Evolutionary conservation across 352 stramenopile genomes (phyloP).

Genomic region (Phytophthora syringae): DNA sequence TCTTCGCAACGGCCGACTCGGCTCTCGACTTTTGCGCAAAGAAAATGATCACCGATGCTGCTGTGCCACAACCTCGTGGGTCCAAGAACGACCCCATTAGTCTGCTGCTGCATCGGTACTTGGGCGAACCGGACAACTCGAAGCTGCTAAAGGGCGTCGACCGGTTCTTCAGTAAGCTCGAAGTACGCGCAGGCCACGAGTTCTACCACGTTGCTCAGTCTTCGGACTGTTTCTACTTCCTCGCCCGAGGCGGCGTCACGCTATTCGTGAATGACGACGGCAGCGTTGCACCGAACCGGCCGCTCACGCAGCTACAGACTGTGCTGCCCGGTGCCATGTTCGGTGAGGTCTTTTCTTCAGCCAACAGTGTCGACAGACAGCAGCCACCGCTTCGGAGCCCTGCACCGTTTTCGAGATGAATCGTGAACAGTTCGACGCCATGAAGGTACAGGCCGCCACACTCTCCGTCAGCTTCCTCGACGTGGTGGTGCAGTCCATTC

Average conservation of each 20-base stretch:
- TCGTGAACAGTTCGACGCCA: conserved; percentile 61
- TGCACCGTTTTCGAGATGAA: conserved; percentile 72
- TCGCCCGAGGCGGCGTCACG: conserved; percentile 67
- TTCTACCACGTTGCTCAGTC: conserved; percentile 71
- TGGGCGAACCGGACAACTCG: conserved; percentile 68
- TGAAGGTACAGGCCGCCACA: conserved; percentile 53
- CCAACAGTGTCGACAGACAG: conserved; percentile 57
- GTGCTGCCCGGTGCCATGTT: conserved; percentile 79
- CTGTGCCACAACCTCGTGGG: conserved; percentile 10
- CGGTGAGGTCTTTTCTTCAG: conserved; percentile 85
- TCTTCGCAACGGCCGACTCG: conserved; percentile 68
- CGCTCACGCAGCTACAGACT: conserved; percentile 58
- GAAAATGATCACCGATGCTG: conserved; percentile 40
- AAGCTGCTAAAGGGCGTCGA: conserved; percentile 64
- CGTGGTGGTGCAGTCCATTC: conserved; percentile 78
- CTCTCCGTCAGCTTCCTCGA: conserved; percentile 76
- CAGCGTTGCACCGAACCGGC: conserved; percentile 42
- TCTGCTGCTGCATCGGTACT: conserved; percentile 76
- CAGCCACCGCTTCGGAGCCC: conserved; percentile 41
- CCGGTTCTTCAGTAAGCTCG: conserved; percentile 54
- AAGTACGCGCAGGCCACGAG: conserved; percentile 50
- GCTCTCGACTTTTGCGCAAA: conserved; percentile 78
- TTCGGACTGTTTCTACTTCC: conserved; percentile 69
- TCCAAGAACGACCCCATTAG: conserved; percentile 54
- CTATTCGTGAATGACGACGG: conserved; percentile 79